Conservation (phyloP, 2,329 filamentous ascomycete genomes). For the Endoconidiophora laricicola region DNA sequence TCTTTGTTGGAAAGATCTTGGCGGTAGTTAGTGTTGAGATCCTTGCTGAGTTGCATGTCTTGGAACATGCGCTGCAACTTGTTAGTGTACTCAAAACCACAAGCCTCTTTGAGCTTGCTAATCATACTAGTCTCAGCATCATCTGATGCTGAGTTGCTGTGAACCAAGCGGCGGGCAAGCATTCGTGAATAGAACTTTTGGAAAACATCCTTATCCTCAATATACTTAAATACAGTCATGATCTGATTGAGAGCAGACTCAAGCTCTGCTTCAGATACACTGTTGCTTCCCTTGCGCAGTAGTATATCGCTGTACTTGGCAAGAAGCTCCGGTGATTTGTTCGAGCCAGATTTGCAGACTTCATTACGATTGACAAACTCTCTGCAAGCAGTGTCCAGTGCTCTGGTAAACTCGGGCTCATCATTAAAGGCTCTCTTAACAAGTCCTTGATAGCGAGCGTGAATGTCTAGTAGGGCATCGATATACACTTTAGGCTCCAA, state of each 20-base stretch:
- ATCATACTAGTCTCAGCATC: constrained; percentile 99
- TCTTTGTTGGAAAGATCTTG: constrained; percentile 52
- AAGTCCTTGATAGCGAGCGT: constrained; percentile 79
- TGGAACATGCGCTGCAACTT: constrained; percentile 99
- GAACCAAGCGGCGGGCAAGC: constrained; percentile 84
- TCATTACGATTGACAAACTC: constrained; percentile 98
- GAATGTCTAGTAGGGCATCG: constrained; percentile 82
- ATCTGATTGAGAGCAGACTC: constrained; percentile 80
- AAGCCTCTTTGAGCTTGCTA: constrained; percentile 94
- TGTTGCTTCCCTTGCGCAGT: constrained; percentile 81
- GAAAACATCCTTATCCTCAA: constrained; percentile 99
- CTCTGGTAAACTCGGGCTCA: constrained; percentile 91
- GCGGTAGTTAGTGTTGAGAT: constrained; percentile 79
- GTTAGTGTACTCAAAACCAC: constrained; percentile 98
- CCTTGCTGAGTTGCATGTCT: constrained; percentile 97
- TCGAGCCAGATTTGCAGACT: constrained; percentile 83
- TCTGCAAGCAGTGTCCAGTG: constrained; percentile 87
- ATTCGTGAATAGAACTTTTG: constrained; percentile 98
- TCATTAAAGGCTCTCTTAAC: constrained; percentile 88
- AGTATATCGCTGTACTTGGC: constrained; percentile 92
- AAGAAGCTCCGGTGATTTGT: constrained; percentile 83
- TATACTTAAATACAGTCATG: constrained; percentile 99
- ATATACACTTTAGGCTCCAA: constrained; percentile 95
- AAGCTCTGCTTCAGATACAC: constrained; percentile 83
- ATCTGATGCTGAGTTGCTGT: constrained; percentile 87